Evolutionary conservation across 768 basidiomycete genomes (phyloP).

Genomic region (Crassisporium funariophilum): DNA sequence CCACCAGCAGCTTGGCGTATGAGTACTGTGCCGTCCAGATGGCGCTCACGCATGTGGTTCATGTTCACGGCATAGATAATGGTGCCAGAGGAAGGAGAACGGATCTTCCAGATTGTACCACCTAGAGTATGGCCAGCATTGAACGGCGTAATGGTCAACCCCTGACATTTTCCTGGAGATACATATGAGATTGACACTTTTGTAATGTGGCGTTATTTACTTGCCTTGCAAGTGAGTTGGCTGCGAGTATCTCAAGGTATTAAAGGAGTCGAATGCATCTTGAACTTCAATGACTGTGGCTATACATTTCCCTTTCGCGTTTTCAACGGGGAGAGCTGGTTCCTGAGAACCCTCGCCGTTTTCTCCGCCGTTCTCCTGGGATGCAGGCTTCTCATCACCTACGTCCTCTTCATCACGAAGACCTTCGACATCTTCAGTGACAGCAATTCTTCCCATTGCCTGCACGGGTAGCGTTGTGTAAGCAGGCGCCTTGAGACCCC

Average conservation of each 20-base stretch:
- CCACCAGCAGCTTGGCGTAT: slow-evolving; percentile 74
- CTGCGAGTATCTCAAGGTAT: slow-evolving; percentile 92
- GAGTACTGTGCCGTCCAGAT: slow-evolving; percentile 91
- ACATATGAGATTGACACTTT: neutral
- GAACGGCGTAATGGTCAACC: slow-evolving; percentile 92
- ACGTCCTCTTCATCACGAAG: slow-evolving; percentile 76
- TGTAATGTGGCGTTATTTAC: slow-evolving; percentile 21
- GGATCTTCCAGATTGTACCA: slow-evolving; percentile 97
- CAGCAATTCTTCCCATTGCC: slow-evolving; percentile 92
- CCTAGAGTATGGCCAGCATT: slow-evolving; percentile 94
- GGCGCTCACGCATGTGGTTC: slow-evolving; percentile 96
- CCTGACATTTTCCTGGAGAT: slow-evolving; percentile 80
- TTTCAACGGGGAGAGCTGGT: slow-evolving; percentile 26
- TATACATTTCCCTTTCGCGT: slow-evolving; percentile 59
- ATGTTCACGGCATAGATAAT: slow-evolving; percentile 93
- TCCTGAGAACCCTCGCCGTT: slow-evolving; percentile 28
- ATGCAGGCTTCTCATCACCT: slow-evolving; percentile 39
- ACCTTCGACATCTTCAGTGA: slow-evolving; percentile 84
- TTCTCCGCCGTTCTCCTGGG: slow-evolving; percentile 27
- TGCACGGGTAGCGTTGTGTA: slow-evolving; percentile 96
- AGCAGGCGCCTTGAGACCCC: slow-evolving; percentile 86
- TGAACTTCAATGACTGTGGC: slow-evolving; percentile 84
- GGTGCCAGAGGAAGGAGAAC: slow-evolving; percentile 96
- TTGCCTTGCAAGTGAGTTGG: slow-evolving; percentile 93
- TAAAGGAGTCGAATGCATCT: slow-evolving; percentile 90